These are phyloP conservation scores for Claviceps quebecensis DNA, from an alignment of 2,329 filamentous ascomycete species.

Conservation along the genomic window DNA sequence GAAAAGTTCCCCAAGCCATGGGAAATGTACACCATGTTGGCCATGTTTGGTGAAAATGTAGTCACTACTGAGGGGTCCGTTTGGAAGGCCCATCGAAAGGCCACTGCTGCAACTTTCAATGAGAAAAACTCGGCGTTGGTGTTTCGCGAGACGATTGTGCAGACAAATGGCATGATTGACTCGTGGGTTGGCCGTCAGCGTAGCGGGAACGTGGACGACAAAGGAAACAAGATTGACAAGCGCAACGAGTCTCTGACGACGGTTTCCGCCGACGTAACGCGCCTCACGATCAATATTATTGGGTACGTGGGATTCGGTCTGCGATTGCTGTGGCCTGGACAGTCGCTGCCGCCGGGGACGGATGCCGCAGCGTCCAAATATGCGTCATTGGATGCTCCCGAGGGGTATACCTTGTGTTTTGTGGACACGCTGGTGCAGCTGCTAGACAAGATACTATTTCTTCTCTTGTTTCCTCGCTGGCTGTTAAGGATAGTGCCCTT, in stretches of 20 bases:
- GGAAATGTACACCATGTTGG: slow-evolving; percentile 21
- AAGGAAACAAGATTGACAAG: slow-evolving; percentile 9
- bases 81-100: slow-evolving; percentile 63
- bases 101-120: slow-evolving; percentile 58
- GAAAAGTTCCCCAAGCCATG: slow-evolving; percentile 49
- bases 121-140: slow-evolving; percentile 60
- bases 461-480: slow-evolving; percentile 46
- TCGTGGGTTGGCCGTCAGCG: slow-evolving; percentile 32
- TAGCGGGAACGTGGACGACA: too few species aligned
- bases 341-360: slow-evolving; percentile 30
- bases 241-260: slow-evolving; percentile 34
- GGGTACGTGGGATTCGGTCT: slow-evolving; percentile 59
- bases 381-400: slow-evolving; percentile 28
- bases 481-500: slow-evolving; percentile 39
- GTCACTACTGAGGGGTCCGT: slow-evolving; percentile 52
- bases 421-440: slow-evolving; percentile 46
- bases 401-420: slow-evolving; percentile 51
- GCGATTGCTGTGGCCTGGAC: slow-evolving; percentile 46
- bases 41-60: slow-evolving; percentile 54
- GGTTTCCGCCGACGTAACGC: slow-evolving; percentile 52
- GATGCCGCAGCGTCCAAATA: slow-evolving; percentile 35
- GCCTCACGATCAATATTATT: slow-evolving; percentile 40
- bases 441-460: slow-evolving; percentile 47
- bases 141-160: slow-evolving; percentile 46
- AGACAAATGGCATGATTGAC: slow-evolving; percentile 47